Base-by-base conservation (phyloP, 176 grass and related monocot genomes). In the Avena atlantica region DNA sequence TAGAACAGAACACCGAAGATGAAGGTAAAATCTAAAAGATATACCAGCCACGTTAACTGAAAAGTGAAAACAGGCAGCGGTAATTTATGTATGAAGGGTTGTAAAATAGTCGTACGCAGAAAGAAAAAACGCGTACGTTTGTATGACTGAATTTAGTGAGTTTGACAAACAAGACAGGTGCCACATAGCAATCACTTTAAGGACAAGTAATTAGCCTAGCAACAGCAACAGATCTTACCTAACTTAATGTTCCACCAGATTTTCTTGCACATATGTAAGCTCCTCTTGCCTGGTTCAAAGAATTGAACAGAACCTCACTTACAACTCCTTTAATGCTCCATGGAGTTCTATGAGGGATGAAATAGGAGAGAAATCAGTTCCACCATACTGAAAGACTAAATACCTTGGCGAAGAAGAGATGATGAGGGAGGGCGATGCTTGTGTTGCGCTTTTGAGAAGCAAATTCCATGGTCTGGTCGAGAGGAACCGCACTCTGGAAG, bases 401-500 rank as follows among this genome's bases (percentile, higher is more conserved):
- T 87, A n/a, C 31, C 63, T 78, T 69, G 82, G 88, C 86, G 37
- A 85, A 59, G 48, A 89, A 78, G 90, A 89, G 80, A 88, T 92
- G 86, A 89, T 89, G 90, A 91, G 63, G 53, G 93, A 94, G 79
- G 97, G 95, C 0, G 89, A 93, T 84, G 77, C 85, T 66, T 80
- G 84, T 25, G 90, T 91, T 53, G 64, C 85, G 0, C 88, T 92
- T 57, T 85, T 96, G 16, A 86, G 94, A 87, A 91, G 88, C 87
- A 95, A 92, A 76, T 92, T 99, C 57, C 87, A 93, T 85, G 89
- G 70, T 51, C 74, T 95, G 42, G 21, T 99, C 9, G 89, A 93
- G 81, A 93, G 97, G 82, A 94, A 96, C 50, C 87, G 47, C 23
- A 81, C 79, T 65, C 70, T 99, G 42, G 94, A 99, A 90, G 85